Conservation (phyloP, 768 basidiomycete species). For the Termitomyces sp. region DNA sequence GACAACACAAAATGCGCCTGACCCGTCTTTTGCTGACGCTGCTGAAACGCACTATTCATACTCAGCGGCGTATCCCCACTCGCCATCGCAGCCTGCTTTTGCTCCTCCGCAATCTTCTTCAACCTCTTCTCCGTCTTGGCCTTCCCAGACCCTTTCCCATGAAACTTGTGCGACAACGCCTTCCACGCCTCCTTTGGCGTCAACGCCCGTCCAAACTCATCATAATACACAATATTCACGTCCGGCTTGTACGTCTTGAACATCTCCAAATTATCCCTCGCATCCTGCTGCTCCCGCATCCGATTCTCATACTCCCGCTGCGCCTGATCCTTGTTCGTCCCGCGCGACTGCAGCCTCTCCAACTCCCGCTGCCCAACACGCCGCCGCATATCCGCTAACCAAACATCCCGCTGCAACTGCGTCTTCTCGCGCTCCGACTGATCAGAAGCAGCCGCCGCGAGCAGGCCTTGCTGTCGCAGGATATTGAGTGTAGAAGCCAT, state of each 20-base stretch:
- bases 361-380: conserved; percentile 74
- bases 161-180: conserved; percentile 95
- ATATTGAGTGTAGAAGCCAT: conserved; percentile 87
- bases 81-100: conserved; percentile 89
- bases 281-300: conserved; percentile 86
- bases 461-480: conserved; percentile 86
- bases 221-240: conserved; percentile 92
- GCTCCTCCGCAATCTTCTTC: conserved; percentile 97
- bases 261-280: conserved; percentile 69
- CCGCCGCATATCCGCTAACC: conserved; percentile 83
- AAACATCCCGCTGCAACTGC: conserved; percentile 81
- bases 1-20: conserved; percentile 96
- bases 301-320: conserved; percentile 94
- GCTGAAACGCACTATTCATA: conserved; percentile 92
- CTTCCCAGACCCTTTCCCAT: conserved; percentile 94
- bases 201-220: conserved; percentile 86
- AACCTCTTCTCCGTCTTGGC: conserved; percentile 96
- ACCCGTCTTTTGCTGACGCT: conserved; percentile 88
- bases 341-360: conserved; percentile 71
- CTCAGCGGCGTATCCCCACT: conserved; percentile 94
- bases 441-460: conserved; percentile 60
- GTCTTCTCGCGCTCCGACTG: conserved; percentile 71
- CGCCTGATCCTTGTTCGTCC: conserved; percentile 85
- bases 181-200: conserved; percentile 99
- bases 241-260: conserved; percentile 97